Base-by-base conservation (phyloP, 2,329 filamentous ascomycete species). In the Cyphellophora europaea region DNA sequence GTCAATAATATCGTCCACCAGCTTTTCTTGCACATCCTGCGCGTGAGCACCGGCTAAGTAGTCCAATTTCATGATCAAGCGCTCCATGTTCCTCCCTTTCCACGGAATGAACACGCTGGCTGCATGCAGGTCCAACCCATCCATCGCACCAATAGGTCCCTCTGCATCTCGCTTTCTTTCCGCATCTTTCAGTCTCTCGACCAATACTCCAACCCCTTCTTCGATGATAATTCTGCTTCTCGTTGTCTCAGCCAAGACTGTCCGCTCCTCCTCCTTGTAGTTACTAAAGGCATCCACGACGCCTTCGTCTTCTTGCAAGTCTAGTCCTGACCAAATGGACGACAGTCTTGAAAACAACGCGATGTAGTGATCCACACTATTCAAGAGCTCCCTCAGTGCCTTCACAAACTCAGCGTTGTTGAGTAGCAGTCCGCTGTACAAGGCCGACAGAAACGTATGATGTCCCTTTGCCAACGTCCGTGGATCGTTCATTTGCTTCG, bases 1-100 rank as follows among this genome's bases (percentile, higher is more conserved):
- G 8, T 25, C 21, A 25, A 25, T 25, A 25, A 8, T 25, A 25
- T 25, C 21, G n/a, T 25, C 21, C 8, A 25, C 8, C 21, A 25
- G 8, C 8, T 36, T 40, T 3, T 29, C 41, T 12, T 30, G 27
- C n/a, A 16, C 34, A 35, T 42, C 19, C 12, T 43, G 37, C 10
- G 42, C 40, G 8, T 32, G 38, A 15, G 30, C 41, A 10, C 34
- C 41, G 5, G 30, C 35, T 19, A 50, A 33, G 28, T 72, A 76
- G 46, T 94, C 87, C 49, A 95, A 63, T 65, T 94, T 94, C 85
- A 94, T 93, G 53, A 95, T 58, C 53, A 95, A 59, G 39, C 83
- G 69, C 61, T 94, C 86, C 30, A 95, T 76, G 1, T 86, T 83
- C 0, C 84, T 84, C 3, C 85, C 74, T 41, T 81, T 77, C 42